phyloP scores from a whole-genome alignment of 208 protist species.

The Trichomonas tenax region DNA sequence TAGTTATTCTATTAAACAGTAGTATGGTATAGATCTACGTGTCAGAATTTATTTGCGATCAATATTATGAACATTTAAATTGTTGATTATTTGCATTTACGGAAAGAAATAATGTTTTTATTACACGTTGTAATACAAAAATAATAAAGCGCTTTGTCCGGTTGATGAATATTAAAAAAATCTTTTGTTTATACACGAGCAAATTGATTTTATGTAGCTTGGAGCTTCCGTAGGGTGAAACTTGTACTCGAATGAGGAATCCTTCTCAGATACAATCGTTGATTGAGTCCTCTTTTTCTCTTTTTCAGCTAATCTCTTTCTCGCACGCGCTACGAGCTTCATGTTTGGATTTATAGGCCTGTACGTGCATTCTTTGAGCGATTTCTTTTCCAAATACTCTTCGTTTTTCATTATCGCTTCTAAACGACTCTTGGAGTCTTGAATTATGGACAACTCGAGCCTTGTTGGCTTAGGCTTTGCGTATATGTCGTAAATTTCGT shows the following conservation, averaged over 20 bases:
- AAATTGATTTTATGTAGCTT: background rate
- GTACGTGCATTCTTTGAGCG: background rate
- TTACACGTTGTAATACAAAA: no score
- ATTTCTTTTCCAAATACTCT: conserved; percentile 24
- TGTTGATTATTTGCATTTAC: no score
- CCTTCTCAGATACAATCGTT: background rate
- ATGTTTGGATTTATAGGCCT: background rate
- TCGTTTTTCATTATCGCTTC: background rate
- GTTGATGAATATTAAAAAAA: no score
- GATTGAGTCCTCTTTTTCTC: conserved; percentile 13
- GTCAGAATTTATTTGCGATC: no score
- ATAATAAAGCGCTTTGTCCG: no score
- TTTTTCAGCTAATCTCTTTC: background rate
- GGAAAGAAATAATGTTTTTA: no score
- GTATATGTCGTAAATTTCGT: background rate
- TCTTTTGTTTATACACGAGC: background rate
- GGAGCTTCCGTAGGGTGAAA: background rate
- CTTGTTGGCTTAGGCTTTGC: background rate
- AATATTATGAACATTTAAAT: no score
- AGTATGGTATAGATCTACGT: no score
- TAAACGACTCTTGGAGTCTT: background rate
- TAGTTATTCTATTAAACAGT: no score
- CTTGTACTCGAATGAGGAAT: background rate
- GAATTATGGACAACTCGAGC: background rate
- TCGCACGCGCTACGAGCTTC: background rate